Conservation (phyloP, 2,329 filamentous ascomycete genomes). For the Phaeoacremonium minimum region DNA sequence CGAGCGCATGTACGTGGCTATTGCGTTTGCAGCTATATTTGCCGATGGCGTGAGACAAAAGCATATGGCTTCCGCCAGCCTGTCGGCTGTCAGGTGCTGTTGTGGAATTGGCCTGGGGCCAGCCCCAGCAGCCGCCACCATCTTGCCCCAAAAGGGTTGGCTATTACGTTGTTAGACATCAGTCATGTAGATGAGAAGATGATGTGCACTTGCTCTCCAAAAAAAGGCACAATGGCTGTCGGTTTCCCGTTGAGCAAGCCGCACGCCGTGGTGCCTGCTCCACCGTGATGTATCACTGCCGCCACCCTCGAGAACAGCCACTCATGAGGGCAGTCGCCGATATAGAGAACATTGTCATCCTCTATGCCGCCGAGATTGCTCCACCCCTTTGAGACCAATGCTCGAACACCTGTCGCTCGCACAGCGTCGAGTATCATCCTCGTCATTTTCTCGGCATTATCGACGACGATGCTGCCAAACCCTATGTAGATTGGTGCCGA, state of each 20-base stretch:
- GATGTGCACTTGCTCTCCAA: conserved; percentile 24
- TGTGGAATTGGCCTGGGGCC: conserved; percentile 59
- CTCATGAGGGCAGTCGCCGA: conserved; percentile 51
- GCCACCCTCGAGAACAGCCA: conserved; percentile 54
- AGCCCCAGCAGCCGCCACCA: conserved; percentile 31
- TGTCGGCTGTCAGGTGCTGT: conserved; percentile 62
- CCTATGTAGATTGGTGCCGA: conserved; percentile 35
- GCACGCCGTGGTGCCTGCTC: conserved; percentile 54
- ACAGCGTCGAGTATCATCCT: conserved; percentile 34
- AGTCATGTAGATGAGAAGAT: not conserved
- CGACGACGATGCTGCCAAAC: conserved; percentile 46
- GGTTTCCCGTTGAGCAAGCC: conserved; percentile 46
- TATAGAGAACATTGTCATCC: conserved; percentile 32
- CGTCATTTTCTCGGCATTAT: conserved; percentile 33
- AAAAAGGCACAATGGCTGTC: conserved; percentile 50
- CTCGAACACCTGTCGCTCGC: conserved; percentile 34
- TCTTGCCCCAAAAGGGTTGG: conserved; percentile 36
- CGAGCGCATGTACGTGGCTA: conserved; percentile 25
- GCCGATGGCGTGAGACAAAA: conserved; percentile 26
- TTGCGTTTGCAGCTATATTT: conserved; percentile 20
- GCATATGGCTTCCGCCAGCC: conserved; percentile 59
- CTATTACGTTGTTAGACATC: too few relatives aligned
- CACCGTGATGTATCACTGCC: conserved; percentile 54
- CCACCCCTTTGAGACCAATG: conserved; percentile 39
- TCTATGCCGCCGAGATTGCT: conserved; percentile 12